These are phyloP conservation scores for Cenchrus americanus DNA, from an alignment of 176 grass and related monocot genomes.

Conservation along the genomic window DNA sequence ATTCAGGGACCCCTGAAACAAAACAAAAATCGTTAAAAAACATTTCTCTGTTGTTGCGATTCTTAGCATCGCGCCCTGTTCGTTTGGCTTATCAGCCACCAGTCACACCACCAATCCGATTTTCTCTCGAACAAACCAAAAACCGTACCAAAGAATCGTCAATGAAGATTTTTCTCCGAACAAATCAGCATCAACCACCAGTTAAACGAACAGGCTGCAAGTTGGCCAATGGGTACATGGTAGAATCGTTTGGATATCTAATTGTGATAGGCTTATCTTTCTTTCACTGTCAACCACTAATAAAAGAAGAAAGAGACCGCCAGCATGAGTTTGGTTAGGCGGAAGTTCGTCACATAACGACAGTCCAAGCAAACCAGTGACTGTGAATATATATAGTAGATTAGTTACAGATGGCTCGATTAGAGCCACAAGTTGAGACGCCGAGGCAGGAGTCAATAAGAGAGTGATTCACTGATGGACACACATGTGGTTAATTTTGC, in stretches of 20 bases:
- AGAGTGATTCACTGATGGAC: slow-evolving; percentile 6
- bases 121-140: too few species aligned
- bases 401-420: not conserved
- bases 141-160: too few species aligned
- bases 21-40: slow-evolving; percentile 11
- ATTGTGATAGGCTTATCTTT: slow-evolving; percentile 21
- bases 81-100: too few species aligned
- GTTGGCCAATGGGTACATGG: slow-evolving; percentile 23
- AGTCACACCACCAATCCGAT: too few species aligned
- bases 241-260: slow-evolving; percentile 34
- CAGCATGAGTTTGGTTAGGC: slow-evolving; percentile 12
- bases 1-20: slow-evolving; percentile 29
- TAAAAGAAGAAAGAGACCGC: slow-evolving; percentile 7
- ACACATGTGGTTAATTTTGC: not conserved
- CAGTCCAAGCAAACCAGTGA: not conserved
- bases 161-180: too few species aligned
- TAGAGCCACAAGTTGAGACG: slow-evolving; percentile 35
- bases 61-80: slow-evolving; percentile 40
- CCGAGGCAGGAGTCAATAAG: not conserved
- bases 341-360: slow-evolving; percentile 13
- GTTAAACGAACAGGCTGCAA: too few species aligned
- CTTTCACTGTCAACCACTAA: not conserved
- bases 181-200: too few species aligned
- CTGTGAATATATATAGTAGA: slow-evolving; percentile 2
- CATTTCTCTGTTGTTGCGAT: not conserved